phyloP scores from a whole-genome alignment of 176 grass and related monocot genomes.

The Canna indica region DNA sequence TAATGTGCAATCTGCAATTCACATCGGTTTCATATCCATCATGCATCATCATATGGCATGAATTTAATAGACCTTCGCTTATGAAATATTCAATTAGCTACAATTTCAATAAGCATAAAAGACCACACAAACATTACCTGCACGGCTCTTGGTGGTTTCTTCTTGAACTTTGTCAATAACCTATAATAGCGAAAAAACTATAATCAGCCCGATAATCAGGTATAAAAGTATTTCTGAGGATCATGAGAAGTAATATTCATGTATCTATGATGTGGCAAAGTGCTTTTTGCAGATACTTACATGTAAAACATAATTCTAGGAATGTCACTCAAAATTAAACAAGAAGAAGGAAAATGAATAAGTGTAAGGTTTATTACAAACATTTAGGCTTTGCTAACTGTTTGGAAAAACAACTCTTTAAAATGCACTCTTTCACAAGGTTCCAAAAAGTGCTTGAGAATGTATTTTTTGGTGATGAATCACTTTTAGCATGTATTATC shows the following conservation, averaged over 20 bases:
- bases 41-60: not conserved
- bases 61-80: not conserved
- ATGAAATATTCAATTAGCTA: not conserved
- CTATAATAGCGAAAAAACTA: conserved; percentile 25
- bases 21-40: too few relatives aligned
- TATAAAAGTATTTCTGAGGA: not conserved
- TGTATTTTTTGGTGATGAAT: too few relatives aligned
- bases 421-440: too few relatives aligned
- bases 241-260: not conserved
- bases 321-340: not conserved
- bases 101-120: conserved; percentile 3
- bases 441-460: too few relatives aligned
- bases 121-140: conserved; percentile 40
- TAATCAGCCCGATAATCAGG: conserved; percentile 8
- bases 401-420: too few relatives aligned
- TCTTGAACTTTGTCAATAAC: conserved; percentile 99
- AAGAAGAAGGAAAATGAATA: not conserved
- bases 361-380: not conserved
- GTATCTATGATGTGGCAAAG: not conserved
- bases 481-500: too few relatives aligned
- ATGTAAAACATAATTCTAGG: not conserved
- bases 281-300: not conserved
- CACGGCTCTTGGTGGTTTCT: conserved; percentile 85
- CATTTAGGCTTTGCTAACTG: too few relatives aligned
- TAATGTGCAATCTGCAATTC: too few relatives aligned